phyloP scores from a whole-genome alignment of 495 filamentous ascomycete genomes.

The Chaetomium fimeti region DNA sequence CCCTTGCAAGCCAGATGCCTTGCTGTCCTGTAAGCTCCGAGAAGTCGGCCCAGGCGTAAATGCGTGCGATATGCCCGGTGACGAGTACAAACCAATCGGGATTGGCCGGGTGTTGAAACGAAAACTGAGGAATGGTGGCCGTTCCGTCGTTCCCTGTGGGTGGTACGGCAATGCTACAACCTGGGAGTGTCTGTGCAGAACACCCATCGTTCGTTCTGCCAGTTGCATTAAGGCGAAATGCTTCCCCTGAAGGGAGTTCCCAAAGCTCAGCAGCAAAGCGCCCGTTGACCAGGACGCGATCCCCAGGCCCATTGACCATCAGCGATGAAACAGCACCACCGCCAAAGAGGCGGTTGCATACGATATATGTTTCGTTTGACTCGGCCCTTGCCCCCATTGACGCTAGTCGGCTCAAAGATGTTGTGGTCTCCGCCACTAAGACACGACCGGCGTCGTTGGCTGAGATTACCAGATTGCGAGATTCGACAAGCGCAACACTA shows the following conservation, averaged over 20 bases:
- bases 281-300: too few relatives aligned
- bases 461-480: conserved; percentile 23
- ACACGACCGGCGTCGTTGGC: conserved; percentile 27
- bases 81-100: conserved; percentile 23
- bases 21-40: conserved; percentile 17
- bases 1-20: conserved; percentile 9
- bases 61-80: conserved; percentile 14
- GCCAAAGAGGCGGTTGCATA: not conserved
- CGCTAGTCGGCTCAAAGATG: not conserved
- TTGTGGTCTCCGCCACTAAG: conserved; percentile 16
- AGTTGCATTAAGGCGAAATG: too few relatives aligned
- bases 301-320: too few relatives aligned
- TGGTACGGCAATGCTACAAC: not conserved
- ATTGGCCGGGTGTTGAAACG: conserved; percentile 24
- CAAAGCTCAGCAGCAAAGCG: too few relatives aligned
- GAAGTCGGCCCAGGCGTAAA: conserved; percentile 31
- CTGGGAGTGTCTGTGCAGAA: not conserved
- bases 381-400: not conserved
- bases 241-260: too few relatives aligned
- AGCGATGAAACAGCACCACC: too few relatives aligned
- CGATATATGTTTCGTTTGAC: not conserved
- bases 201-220: too few relatives aligned
- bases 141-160: not conserved
- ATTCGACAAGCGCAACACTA: conserved; percentile 12
- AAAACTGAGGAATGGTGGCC: not conserved